phyloP scores from a whole-genome alignment of 305 asterid genomes.

The Fraxinus platypoda region DNA sequence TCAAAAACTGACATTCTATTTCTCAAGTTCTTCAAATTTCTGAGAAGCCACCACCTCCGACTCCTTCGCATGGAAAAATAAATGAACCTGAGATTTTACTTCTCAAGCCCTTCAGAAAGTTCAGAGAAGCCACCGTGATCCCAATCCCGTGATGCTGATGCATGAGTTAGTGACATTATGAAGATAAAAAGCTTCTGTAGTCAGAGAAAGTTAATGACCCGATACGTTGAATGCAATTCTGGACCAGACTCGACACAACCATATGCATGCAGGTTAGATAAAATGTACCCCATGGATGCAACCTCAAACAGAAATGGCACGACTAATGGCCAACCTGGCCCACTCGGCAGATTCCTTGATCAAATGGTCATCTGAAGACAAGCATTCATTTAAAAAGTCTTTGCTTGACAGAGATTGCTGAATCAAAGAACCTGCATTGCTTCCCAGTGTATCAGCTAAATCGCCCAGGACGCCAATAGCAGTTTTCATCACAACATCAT shows the following conservation, averaged over 20 bases:
- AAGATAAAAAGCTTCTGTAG: slow-evolving; percentile 51
- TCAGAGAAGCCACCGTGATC: slow-evolving; percentile 20
- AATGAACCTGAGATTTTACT: slow-evolving; percentile 26
- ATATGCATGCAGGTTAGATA: slow-evolving; percentile 79
- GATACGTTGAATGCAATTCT: slow-evolving; percentile 51
- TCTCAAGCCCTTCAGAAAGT: slow-evolving; percentile 21
- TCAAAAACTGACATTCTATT: slow-evolving; percentile 17
- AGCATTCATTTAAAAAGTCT: slow-evolving; percentile 78
- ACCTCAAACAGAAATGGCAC: slow-evolving; percentile 84
- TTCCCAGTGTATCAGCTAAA: slow-evolving; percentile 92
- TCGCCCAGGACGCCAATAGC: slow-evolving; percentile 96
- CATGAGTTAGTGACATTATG: slow-evolving; percentile 74
- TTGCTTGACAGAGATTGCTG: slow-evolving; percentile 82
- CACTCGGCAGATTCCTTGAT: slow-evolving; percentile 96
- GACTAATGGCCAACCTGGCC: slow-evolving; percentile 91
- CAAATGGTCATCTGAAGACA: slow-evolving; percentile 85
- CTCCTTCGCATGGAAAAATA: slow-evolving; percentile 26
- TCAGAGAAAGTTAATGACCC: slow-evolving; percentile 65
- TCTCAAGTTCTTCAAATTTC: slow-evolving; percentile 27
- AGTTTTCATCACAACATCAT: slow-evolving; percentile 90
- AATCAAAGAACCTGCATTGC: slow-evolving; percentile 78
- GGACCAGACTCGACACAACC: slow-evolving; percentile 65
- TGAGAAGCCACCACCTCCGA: slow-evolving; percentile 29
- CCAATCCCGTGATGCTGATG: slow-evolving; percentile 60
- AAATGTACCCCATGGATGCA: slow-evolving; percentile 45